Conservation (phyloP, 169 alveolate species). For the Cryptosporidium viatorum region DNA sequence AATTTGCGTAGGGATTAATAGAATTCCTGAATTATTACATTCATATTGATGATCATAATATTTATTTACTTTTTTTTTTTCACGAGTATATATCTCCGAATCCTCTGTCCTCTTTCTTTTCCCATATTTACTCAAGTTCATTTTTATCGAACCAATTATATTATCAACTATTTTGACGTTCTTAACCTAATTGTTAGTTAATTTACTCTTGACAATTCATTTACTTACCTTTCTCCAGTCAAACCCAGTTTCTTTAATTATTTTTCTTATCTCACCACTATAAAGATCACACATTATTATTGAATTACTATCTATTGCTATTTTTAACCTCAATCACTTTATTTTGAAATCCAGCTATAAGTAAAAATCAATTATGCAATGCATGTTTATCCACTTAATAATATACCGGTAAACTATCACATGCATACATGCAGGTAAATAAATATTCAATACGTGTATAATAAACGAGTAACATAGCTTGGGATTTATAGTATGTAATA, state of each 20-base stretch:
- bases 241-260: slow-evolving; percentile 60
- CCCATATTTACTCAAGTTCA: slow-evolving; percentile 21
- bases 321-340: not conserved
- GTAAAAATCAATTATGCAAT: slow-evolving; percentile 17
- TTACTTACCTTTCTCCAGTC: slow-evolving; percentile 49
- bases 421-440: slow-evolving; percentile 25
- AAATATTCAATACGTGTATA: not conserved
- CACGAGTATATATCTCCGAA: not conserved
- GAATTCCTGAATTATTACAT: slow-evolving; percentile 45
- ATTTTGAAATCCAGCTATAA: not conserved
- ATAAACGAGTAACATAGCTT: no score
- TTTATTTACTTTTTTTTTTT: not conserved
- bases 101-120: slow-evolving; percentile 8
- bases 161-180: slow-evolving; percentile 30
- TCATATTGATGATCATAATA: not conserved
- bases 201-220: not conserved
- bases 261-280: not conserved
- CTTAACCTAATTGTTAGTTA: not conserved
- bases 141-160: slow-evolving; percentile 30
- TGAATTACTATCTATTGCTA: not conserved
- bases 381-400: slow-evolving; percentile 33
- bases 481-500: no score
- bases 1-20: slow-evolving; percentile 19
- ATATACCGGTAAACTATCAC: slow-evolving; percentile 42
- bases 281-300: slow-evolving; percentile 18